Conservation (phyloP, 2,329 filamentous ascomycete species). For the Fusarium beomiforme region DNA sequence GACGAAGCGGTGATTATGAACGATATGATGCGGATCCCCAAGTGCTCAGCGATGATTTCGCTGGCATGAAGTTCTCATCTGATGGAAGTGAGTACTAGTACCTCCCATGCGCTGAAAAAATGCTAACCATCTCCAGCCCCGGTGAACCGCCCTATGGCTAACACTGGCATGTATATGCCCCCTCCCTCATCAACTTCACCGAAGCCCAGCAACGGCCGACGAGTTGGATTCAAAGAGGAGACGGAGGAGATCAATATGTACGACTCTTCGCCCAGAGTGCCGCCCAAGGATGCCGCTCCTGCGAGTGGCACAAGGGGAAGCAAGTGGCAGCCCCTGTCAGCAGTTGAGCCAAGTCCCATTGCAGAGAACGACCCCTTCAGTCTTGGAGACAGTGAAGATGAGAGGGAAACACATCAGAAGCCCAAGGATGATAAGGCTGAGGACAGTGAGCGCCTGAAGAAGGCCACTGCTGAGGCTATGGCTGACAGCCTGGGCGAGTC, state of each 20-base stretch:
- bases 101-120: not conserved
- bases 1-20: conserved; percentile 86
- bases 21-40: conserved; percentile 95
- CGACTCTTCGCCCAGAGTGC: conserved; percentile 67
- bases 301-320: conserved; percentile 73
- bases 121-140: conserved; percentile 44
- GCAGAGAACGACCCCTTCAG: conserved; percentile 96
- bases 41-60: conserved; percentile 90
- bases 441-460: conserved; percentile 70
- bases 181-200: conserved; percentile 63
- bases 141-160: conserved; percentile 71
- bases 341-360: conserved; percentile 83
- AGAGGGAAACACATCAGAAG: conserved; percentile 71
- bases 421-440: conserved; percentile 65
- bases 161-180: conserved; percentile 83
- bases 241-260: conserved; percentile 86
- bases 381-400: conserved; percentile 93
- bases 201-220: conserved; percentile 58
- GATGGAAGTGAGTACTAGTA: conserved; percentile 66
- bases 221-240: conserved; percentile 67
- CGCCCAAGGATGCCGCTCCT: conserved; percentile 60
- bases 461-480: conserved; percentile 71
- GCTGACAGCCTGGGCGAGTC: conserved; percentile 61
- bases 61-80: conserved; percentile 70
- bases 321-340: conserved; percentile 96